A percentile compares a stretch with the other conserved stretches of the same genome.
These are phyloP conservation scores for Brassica cretica DNA, from an alignment of 345 rosid genomes.

Conservation along the genomic window DNA sequence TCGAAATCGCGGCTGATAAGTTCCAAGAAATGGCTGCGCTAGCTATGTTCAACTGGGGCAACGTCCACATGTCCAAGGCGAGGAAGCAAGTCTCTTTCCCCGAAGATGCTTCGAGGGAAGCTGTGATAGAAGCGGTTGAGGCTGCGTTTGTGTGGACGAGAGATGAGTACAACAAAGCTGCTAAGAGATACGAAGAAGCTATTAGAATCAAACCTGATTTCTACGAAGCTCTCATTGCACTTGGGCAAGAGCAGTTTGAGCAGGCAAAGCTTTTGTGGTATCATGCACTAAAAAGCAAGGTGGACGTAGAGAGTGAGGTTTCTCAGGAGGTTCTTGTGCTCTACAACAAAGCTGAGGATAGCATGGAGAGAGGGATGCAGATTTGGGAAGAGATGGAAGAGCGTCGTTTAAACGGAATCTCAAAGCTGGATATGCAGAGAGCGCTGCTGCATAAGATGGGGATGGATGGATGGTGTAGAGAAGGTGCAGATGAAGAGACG, in stretches of 20 bases:
- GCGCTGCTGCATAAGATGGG: conserved; percentile 64
- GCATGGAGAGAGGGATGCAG: conserved; percentile 96
- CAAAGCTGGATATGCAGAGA: conserved; percentile 69
- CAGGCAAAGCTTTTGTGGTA: conserved; percentile 97
- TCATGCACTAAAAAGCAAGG: conserved; percentile 68
- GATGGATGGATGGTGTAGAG: conserved; percentile 61
- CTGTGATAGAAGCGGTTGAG: conserved; percentile 53
- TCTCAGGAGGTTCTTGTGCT: conserved; percentile 78
- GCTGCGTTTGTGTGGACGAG: conserved; percentile 72
- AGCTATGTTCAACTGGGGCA: conserved; percentile 96
- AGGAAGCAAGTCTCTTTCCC: conserved; percentile 69
- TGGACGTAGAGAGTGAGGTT: conserved; percentile 62
- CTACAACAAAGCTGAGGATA: conserved; percentile 96
- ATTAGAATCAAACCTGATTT: conserved; percentile 82
- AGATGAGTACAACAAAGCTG: conserved; percentile 74
- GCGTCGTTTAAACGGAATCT: conserved; percentile 80
- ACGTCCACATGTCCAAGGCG: conserved; percentile 86
- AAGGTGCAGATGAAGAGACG: conserved; percentile 68
- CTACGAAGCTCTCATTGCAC: conserved; percentile 89
- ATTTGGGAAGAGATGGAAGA: conserved; percentile 98
- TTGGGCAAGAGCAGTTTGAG: conserved; percentile 95
- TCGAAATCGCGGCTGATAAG: conserved; percentile 78
- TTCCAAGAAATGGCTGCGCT: conserved; percentile 98
- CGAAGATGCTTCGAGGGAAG: conserved; percentile 68
- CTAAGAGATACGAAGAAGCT: conserved; percentile 75